Evolutionary conservation across 2,329 filamentous ascomycete species (phyloP), one percentile per base, ranked within the genome.

Genomic region (Calonectria leucothoes): DNA sequence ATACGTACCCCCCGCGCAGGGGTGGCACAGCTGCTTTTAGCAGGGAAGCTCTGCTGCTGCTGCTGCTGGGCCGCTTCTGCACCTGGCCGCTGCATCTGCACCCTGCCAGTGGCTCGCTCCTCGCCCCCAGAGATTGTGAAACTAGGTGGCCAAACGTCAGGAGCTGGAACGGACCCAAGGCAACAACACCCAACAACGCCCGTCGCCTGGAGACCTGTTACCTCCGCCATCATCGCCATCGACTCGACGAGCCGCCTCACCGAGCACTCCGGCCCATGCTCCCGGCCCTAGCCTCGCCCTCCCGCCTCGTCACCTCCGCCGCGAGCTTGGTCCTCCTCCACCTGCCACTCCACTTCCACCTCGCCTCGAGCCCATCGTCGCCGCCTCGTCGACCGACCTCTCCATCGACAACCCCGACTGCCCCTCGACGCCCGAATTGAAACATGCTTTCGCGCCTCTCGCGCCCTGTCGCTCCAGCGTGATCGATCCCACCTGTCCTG

Each of bases 401-500:
- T 23, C 25, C 66, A 52, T 65, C 48, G 33, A 59, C 59, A 42
- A 69, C 42, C 71, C 70, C 73, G 64, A 73, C 65, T 76, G 76
- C 55, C 55, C 35, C 55, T 61, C 55, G 23, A 61, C 33, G 17
- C 55, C 55, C 55, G 17, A 61, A 35, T 61, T 37, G 33, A 61
- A 82, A 78, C 74, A 82, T 82, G 81, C 75, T 77, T 79, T 76
- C 75, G 79, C 77, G 74, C 74, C 79, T 76, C 72, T 72, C 75
- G 69, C 74, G 55, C 55, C 23, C 71, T 76, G 73, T 78, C 76
- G 77, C 77, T 73, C 74, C 71, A 77, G 73, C 70, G 73, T 79
- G 75, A 80, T 80, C 72, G 42, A 39, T 70, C 75, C 73, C 72
- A 42, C 37, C 27, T 5, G 27, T 69, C 67, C 63, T 51, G 37